Conservation (phyloP, 371 early-diverging fungal genomes). For the Quaeritorhiza haematococci region DNA sequence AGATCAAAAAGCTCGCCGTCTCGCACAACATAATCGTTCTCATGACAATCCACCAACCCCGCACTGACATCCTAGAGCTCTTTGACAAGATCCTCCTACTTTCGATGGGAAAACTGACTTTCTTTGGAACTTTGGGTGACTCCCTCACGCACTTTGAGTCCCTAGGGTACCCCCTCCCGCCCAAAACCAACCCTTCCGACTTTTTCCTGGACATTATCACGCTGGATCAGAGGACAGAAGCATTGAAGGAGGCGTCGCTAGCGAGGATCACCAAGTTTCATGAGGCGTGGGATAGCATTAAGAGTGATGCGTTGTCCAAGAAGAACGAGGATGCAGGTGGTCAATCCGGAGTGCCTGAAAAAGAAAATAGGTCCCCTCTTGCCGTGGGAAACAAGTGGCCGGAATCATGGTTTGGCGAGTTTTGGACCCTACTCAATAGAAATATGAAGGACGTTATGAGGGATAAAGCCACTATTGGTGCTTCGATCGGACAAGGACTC, state of each 20-base stretch:
- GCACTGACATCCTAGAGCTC: slow-evolving; percentile 52
- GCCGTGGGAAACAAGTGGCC: too few species aligned
- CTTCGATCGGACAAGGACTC: slow-evolving; percentile 31
- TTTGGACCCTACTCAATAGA: slow-evolving; percentile 27
- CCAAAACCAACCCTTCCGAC: slow-evolving; percentile 6
- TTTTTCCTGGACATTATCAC: slow-evolving; percentile 8
- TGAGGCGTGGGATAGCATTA: not conserved
- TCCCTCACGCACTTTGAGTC: slow-evolving; percentile 19
- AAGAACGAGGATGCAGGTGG: too few species aligned
- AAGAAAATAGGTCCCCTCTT: too few species aligned
- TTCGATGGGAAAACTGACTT: slow-evolving; percentile 43
- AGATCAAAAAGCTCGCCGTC: slow-evolving; percentile 48
- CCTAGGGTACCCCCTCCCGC: slow-evolving; percentile 38
- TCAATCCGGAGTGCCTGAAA: too few species aligned
- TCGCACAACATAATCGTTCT: slow-evolving; percentile 51
- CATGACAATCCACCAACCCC: slow-evolving; percentile 90
- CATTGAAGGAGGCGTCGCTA: not conserved
- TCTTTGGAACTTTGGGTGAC: slow-evolving; percentile 35
- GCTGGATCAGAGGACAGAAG: slow-evolving; percentile 4
- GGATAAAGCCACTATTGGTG: slow-evolving; percentile 26
- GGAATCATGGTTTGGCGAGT: slow-evolving; percentile 26
- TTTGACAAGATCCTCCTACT: slow-evolving; percentile 62
- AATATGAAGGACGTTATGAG: slow-evolving; percentile 35
- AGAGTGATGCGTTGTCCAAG: too few species aligned
- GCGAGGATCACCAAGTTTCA: not conserved